Evolutionary conservation across 1,139 yeast genomes (phyloP).

Genomic region (Debaryomyces udenii): DNA sequence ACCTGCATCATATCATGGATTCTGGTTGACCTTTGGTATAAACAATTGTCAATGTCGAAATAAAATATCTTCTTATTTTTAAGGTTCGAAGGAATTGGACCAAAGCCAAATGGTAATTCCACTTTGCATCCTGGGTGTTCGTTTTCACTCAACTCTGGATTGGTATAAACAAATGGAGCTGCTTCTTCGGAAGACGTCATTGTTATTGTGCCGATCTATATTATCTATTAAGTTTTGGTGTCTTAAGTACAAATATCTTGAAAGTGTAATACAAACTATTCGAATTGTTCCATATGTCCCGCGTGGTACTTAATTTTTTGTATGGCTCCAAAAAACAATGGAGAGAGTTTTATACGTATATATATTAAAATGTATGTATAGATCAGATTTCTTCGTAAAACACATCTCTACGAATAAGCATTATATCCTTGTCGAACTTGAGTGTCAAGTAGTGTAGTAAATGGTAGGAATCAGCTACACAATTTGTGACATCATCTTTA

Average conservation of each 20-base stretch:
- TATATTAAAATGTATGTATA: conserved; percentile 21
- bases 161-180: conserved; percentile 19
- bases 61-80: conserved; percentile 59
- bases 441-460: conserved; percentile 4
- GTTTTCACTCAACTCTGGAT: conserved; percentile 26
- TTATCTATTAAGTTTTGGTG: background rate
- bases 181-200: conserved; percentile 5
- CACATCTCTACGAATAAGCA: conserved; percentile 2
- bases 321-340: conserved; percentile 2
- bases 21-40: conserved; percentile 71
- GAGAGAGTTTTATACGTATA: no score
- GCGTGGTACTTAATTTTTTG: conserved; percentile 6
- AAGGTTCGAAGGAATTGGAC: conserved; percentile 42
- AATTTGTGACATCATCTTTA: conserved; percentile 5
- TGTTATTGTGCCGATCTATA: background rate
- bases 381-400: conserved; percentile 12
- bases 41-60: conserved; percentile 91
- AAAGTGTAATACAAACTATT: background rate
- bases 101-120: conserved; percentile 46
- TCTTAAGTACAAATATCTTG: background rate
- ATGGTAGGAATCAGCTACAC: conserved; percentile 3
- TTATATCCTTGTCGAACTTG: conserved; percentile 6
- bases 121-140: conserved; percentile 39
- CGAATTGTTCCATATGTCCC: conserved; percentile 1
- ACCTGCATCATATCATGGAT: conserved; percentile 89